Percentiles rank a stretch among this genome's conserved stretches.
Evolutionary conservation across 2,329 filamentous ascomycete species (phyloP).

Genomic region (Aspergillus tubingensis): DNA sequence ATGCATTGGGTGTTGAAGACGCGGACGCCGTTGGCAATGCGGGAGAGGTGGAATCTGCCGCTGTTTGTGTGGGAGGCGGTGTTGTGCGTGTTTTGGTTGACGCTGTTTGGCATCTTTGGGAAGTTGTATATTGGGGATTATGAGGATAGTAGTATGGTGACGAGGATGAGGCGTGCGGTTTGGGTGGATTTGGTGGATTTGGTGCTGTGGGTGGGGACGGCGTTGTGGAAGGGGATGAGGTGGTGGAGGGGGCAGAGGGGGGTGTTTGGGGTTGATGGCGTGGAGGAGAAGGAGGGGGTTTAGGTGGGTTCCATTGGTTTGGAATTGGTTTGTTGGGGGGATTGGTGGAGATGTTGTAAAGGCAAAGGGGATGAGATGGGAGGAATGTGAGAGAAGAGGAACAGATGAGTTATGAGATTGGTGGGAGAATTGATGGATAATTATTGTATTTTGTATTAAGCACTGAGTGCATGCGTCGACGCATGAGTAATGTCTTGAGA

Average conservation of each 20-base stretch:
- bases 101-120: slow-evolving; percentile 81
- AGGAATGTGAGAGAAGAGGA: background rate
- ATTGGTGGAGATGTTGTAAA: background rate
- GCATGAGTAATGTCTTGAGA: background rate
- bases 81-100: slow-evolving; percentile 76
- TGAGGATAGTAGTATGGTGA: slow-evolving; percentile 44
- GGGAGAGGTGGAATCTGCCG: slow-evolving; percentile 28
- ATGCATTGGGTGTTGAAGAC: slow-evolving; percentile 44
- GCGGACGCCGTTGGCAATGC: slow-evolving; percentile 35
- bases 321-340: background rate
- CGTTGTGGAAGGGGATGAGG: slow-evolving; percentile 41
- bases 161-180: slow-evolving; percentile 81
- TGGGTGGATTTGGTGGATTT: slow-evolving; percentile 79
- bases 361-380: background rate
- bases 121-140: slow-evolving; percentile 68
- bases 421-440: too few relatives aligned
- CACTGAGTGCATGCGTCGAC: background rate
- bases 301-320: background rate
- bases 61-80: slow-evolving; percentile 70
- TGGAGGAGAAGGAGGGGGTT: slow-evolving; percentile 28
- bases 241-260: slow-evolving; percentile 33
- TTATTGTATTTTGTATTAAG: background rate
- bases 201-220: slow-evolving; percentile 72
- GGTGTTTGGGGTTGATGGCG: slow-evolving; percentile 10
- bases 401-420: background rate